phyloP scores from a whole-genome alignment of 305 asterid species.

The Fraxinus sp. region DNA sequence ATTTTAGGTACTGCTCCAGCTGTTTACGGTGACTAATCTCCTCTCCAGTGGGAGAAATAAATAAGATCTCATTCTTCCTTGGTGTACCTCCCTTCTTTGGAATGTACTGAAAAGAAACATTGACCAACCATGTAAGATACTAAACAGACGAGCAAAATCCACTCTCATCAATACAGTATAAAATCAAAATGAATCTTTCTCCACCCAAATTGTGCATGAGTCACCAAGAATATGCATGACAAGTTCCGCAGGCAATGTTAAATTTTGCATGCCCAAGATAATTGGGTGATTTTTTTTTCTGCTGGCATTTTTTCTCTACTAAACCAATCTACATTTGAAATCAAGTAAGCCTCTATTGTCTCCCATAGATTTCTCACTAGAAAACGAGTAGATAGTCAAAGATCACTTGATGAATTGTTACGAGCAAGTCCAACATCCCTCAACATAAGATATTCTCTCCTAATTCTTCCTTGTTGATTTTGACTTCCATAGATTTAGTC shows the following conservation, averaged over 20 bases:
- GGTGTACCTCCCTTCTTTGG: conserved; percentile 66
- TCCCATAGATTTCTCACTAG: background rate
- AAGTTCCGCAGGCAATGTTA: background rate
- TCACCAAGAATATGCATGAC: background rate
- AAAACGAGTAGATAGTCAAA: background rate
- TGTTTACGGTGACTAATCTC: conserved; percentile 65
- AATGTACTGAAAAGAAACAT: conserved; percentile 42
- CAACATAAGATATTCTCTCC: background rate
- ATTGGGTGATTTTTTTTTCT: background rate
- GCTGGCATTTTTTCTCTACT: background rate
- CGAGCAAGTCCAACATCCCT: background rate
- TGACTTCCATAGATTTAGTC: background rate
- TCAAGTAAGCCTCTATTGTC: background rate
- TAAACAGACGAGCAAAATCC: background rate
- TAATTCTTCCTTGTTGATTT: background rate
- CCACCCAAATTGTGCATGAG: background rate
- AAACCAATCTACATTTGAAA: background rate
- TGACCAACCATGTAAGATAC: background rate
- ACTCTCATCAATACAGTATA: background rate
- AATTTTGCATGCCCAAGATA: background rate
- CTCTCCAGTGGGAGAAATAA: conserved; percentile 86
- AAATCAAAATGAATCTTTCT: background rate
- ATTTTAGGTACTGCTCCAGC: conserved; percentile 71
- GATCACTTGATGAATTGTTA: background rate
- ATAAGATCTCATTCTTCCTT: conserved; percentile 64